These are phyloP conservation scores for Bretschneidera sinensis DNA, from an alignment of 345 rosid genomes.

Conservation along the genomic window DNA sequence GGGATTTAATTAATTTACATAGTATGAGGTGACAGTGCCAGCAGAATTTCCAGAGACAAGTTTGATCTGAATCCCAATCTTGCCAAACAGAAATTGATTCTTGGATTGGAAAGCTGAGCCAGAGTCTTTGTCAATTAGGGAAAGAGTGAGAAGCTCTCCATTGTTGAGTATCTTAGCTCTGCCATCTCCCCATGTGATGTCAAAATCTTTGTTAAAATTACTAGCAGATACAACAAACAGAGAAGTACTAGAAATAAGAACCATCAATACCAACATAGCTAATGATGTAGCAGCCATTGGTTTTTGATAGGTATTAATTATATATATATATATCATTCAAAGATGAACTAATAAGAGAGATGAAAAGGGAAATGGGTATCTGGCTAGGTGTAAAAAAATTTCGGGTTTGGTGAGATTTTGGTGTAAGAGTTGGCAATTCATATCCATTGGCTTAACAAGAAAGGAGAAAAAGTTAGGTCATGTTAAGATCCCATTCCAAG, in stretches of 20 bases:
- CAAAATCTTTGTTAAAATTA: conserved; percentile 27
- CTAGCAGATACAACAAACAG: background rate
- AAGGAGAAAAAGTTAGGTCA: background rate
- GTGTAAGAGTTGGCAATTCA: background rate
- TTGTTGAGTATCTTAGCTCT: conserved; percentile 28
- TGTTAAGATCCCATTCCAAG: background rate
- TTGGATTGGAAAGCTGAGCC: conserved; percentile 34
- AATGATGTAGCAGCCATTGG: background rate
- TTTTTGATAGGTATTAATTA: no score
- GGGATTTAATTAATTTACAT: conserved; percentile 20
- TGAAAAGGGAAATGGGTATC: no score
- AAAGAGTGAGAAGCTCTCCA: conserved; percentile 30
- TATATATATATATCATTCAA: no score
- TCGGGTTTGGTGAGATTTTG: no score
- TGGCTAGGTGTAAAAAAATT: no score
- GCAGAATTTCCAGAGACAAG: conserved; percentile 61
- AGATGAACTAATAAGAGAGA: no score
- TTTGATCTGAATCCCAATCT: conserved; percentile 50
- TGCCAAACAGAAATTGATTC: conserved; percentile 37
- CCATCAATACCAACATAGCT: no score
- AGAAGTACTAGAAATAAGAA: background rate
- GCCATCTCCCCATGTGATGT: conserved; percentile 32
- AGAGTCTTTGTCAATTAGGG: conserved; percentile 23
- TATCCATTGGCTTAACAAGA: no score
- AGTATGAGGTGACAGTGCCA: conserved; percentile 54